Evolutionary conservation across 805 yeast genomes (phyloP), one percentile per base, ranked within the genome.

Genomic region (Maudiozyma barnettii): DNA sequence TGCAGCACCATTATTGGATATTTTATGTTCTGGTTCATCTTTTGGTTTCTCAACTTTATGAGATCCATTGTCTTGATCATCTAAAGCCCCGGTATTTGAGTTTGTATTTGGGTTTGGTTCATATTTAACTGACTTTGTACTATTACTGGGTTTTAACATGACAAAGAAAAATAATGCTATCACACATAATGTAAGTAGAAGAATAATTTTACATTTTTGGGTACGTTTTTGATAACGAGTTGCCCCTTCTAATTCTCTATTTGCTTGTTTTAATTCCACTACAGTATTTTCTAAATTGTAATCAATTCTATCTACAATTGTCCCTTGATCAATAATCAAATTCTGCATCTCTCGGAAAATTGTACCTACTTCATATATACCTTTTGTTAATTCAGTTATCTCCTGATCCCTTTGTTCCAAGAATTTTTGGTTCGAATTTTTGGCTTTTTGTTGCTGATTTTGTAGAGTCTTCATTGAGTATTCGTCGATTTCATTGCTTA

Each of bases 291-390:
- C 84, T 49, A 93, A 68, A 61, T 93, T 93, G 64, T 91, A 93
- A 65, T 91, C 99, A 48, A 93, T 91, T 54, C 97, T 72, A 66
- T 93, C 99, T 50, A 93, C 72, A 40, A 93, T 75, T 0, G 96
- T 87, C 1, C 99, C 99, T 66, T 93, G 99, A 59, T 93, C 98
- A 47, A 93, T 84, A 39, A 93, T 86, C 74, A 93, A 73, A 36
- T 81, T 78, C 59, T 95, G 97, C 77, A 93, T 77, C 59, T 93
- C 98, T 61, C 84, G 84, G 70, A 93, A 93, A 41, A 93, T 91
- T 1, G 91, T 87, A 29, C 95, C 84, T 1, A 93, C 86, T 62
- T 93, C 99, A 38, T 91, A 70, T 41, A 93, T 95, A 45, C 97
- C 96, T 71, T 86, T 87, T 4, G 99, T 98, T 46, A 93, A 75